Base-by-base conservation (phyloP, 768 basidiomycete species). In the Suillus fuscotomentosus region DNA sequence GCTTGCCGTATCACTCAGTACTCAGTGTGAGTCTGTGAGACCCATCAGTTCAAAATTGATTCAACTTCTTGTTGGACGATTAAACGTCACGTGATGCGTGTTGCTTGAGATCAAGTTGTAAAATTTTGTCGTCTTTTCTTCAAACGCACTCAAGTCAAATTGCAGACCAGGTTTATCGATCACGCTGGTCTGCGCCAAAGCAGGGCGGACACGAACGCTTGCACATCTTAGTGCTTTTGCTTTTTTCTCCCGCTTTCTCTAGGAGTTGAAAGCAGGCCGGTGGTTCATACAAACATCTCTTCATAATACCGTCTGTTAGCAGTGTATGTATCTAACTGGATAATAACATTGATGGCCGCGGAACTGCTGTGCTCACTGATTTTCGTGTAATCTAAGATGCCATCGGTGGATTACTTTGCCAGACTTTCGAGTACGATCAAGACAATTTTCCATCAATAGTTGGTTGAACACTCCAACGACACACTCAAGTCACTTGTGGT, bases 91-190 rank as follows among this genome's bases (percentile, higher is more conserved):
- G 70, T 71, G 70, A 63, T 17, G 5, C 4, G 1, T 31, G 27
- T 13, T 36, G 31, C 51, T 42, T 4, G 13, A 36, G 10, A 36
- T 36, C 6, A 31, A 31, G 36, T 38, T 27, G 51, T 14, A 11
- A 39, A 7, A 20, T 60, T 69, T 53, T 15, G 14, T 53, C 62
- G 47, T 34, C 0, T 4, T 13, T 62, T 66, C 63, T 8, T 66
- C 60, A 63, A 71, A 68, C 75, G 75, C 73, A 75, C 73, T 76
- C 73, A 68, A 63, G 73, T 75, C 73, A 75, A 75, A 75, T 75
- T 75, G 67, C 73, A 73, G 67, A 68, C 66, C 75, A 66, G 22
- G 41, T 60, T 57, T 41, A 61, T 20, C 22, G 22, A 31, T 41
- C 50, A 66, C 41, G 53, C 62, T 73, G 73, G 75, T 76, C 50